Conservation (phyloP, 345 rosid genomes). For the Turritis glabra region DNA sequence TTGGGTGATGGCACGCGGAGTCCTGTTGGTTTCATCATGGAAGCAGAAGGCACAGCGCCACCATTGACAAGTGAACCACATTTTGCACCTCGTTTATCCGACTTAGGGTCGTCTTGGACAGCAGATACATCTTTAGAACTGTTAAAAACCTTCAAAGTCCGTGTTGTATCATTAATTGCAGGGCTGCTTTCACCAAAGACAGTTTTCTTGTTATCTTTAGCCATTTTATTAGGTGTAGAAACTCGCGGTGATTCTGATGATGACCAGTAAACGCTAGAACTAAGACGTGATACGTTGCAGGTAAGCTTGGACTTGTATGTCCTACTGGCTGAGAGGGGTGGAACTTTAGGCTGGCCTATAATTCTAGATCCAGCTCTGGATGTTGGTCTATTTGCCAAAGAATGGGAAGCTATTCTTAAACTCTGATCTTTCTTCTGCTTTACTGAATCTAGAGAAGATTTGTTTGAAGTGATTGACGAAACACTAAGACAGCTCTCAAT, state of each 20-base stretch:
- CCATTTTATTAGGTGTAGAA: conserved; percentile 54
- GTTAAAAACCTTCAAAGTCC: conserved; percentile 38
- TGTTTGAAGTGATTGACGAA: conserved; percentile 50
- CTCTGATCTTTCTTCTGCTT: conserved; percentile 41
- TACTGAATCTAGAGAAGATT: conserved; percentile 39
- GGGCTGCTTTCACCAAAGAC: conserved; percentile 16
- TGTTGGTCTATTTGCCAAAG: conserved; percentile 42
- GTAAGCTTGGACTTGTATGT: conserved; percentile 51
- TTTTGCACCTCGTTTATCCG: conserved; percentile 33
- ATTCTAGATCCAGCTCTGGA: conserved; percentile 44
- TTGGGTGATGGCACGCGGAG: conserved; percentile 95
- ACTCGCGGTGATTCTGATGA: conserved; percentile 54
- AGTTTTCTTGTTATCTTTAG: conserved; percentile 30
- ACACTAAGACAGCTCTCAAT: conserved; percentile 62
- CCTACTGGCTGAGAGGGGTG: conserved; percentile 47
- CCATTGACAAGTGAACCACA: conserved; percentile 43
- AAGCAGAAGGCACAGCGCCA: conserved; percentile 39
- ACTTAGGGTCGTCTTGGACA: conserved; percentile 40
- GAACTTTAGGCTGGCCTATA: conserved; percentile 41
- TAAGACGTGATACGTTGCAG: conserved; percentile 47
- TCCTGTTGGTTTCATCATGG: conserved; percentile 66
- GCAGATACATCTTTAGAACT: conserved; percentile 37
- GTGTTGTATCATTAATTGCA: conserved; percentile 29
- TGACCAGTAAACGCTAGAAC: conserved; percentile 84
- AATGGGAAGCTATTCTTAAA: conserved; percentile 36